phyloP scores from a whole-genome alignment of 2,329 filamentous ascomycete species.

The Sclerotinia minor region DNA sequence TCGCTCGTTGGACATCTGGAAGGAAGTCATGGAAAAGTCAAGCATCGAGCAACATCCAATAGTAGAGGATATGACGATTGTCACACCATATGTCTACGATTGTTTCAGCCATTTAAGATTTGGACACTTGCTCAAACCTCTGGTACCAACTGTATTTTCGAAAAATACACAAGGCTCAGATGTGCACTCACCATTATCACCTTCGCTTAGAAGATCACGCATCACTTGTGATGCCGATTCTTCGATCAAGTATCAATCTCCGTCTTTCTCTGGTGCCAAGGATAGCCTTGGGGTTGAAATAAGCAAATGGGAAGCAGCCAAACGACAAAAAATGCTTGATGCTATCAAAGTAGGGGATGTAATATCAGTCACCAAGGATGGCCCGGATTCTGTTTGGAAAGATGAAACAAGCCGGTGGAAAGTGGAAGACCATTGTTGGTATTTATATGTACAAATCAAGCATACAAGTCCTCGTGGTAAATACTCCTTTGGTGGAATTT shows the following conservation, averaged over 20 bases:
- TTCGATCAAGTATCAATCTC: not conserved
- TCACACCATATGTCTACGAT: conserved; percentile 67
- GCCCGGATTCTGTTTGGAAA: conserved; percentile 56
- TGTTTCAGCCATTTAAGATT: conserved; percentile 66
- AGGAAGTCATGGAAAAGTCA: conserved; percentile 40
- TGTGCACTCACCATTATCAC: not conserved
- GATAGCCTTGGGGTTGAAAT: not conserved
- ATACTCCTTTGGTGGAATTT: conserved; percentile 62
- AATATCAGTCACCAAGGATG: conserved; percentile 48
- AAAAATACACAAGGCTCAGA: conserved; percentile 36
- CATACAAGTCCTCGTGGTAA: conserved; percentile 43
- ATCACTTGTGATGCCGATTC: not conserved
- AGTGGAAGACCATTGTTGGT: conserved; percentile 59
- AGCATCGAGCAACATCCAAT: conserved; percentile 39
- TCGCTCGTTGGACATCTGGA: conserved; percentile 42
- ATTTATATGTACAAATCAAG: conserved; percentile 66
- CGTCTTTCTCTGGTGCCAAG: not conserved
- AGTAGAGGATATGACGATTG: conserved; percentile 53
- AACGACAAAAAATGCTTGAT: conserved; percentile 46
- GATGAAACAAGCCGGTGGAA: conserved; percentile 48
- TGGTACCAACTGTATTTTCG: conserved; percentile 36
- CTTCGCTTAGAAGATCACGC: conserved; percentile 18
- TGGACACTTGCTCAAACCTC: conserved; percentile 50
- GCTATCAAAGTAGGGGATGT: conserved; percentile 53
- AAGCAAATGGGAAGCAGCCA: conserved; percentile 7